Conservation (phyloP, 1,139 yeast genomes). For the Diutina sp. region DNA sequence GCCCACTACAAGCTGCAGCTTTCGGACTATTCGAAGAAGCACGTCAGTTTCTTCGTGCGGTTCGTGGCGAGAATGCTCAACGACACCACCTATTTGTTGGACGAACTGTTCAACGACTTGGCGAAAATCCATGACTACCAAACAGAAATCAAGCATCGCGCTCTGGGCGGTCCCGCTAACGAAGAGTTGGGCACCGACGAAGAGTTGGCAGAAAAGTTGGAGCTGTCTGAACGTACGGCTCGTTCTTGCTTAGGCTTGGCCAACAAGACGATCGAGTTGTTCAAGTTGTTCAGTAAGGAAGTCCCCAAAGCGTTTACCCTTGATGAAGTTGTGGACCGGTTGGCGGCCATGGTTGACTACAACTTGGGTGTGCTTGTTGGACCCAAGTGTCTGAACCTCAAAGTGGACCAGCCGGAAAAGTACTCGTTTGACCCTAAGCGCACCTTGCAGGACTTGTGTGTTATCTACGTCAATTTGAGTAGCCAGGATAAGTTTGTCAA, state of each 20-base stretch:
- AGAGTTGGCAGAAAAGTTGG: constrained; percentile 45
- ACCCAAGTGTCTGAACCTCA: constrained; percentile 80
- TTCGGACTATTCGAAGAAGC: constrained; percentile 46
- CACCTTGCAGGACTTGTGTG: constrained; percentile 55
- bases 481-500: constrained; percentile 48
- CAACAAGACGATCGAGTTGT: constrained; percentile 68
- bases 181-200: constrained; percentile 43
- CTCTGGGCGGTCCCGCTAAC: constrained; percentile 21
- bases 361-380: constrained; percentile 87
- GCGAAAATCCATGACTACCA: constrained; percentile 68
- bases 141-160: constrained; percentile 34
- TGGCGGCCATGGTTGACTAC: constrained; percentile 92
- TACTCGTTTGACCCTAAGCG: constrained; percentile 75
- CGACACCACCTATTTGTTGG: constrained; percentile 83
- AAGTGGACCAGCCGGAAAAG: constrained; percentile 74
- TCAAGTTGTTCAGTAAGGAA: constrained; percentile 71
- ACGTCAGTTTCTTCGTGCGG: constrained; percentile 75
- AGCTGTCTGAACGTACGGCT: constrained; percentile 63
- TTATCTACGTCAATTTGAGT: constrained; percentile 64
- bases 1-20: constrained; percentile 58
- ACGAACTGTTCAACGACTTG: constrained; percentile 77
- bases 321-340: constrained; percentile 82
- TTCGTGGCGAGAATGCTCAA: constrained; percentile 91
- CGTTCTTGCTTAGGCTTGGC: constrained; percentile 74
- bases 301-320: constrained; percentile 81